Base-by-base conservation (phyloP, 1,139 yeast genomes). In the Zygoascus sp. region DNA sequence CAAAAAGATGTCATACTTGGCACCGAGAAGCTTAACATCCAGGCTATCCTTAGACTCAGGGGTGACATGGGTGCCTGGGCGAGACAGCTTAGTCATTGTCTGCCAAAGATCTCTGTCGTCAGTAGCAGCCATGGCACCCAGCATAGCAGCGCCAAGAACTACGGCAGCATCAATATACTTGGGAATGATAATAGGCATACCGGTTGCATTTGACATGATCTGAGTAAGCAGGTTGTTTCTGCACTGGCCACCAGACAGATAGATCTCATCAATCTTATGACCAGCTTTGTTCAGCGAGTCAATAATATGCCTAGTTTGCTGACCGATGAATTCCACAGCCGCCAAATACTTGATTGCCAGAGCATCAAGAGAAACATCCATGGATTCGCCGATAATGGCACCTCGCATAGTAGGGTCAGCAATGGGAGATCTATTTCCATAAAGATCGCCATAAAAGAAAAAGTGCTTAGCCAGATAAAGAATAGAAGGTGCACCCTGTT, bases 211-310 rank as follows among this genome's bases (percentile, higher is more conserved):
- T 2, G 97, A 96, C 65, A 92, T 75, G 52, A 90, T 72, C 69
- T 95, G 77, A 81, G 94, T 89, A 54, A 92, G 74, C 54, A 92
- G 72, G 16, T 88, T 84, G 66, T 92, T 92, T 63, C 97, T 79
- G 67, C 97, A 89, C 67, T 92, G 98, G 23, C 98, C 97, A 48
- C 98, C 98, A 56, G 95, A 83, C 81, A 92, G 82, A 68, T 83
- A 92, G 52, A 92, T 81, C 41, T 88, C 77, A 32, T 76, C 72
- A 53, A 92, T 79, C 17, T 72, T 58, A 69, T 90, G 96, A 5
- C 98, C 98, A 3, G 83, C 74, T 47, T 74, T 69, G 58, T 80
- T 81, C 86, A 92, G 83, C 50, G 81, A 81, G 56, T 87, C 95
- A 30, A 92, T 81, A 62, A 92, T 92, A 62, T 92, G 98, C 61